These are phyloP conservation scores for Vaccinium corymbosum DNA, from an alignment of 148 eudicot species.

Conservation along the genomic window DNA sequence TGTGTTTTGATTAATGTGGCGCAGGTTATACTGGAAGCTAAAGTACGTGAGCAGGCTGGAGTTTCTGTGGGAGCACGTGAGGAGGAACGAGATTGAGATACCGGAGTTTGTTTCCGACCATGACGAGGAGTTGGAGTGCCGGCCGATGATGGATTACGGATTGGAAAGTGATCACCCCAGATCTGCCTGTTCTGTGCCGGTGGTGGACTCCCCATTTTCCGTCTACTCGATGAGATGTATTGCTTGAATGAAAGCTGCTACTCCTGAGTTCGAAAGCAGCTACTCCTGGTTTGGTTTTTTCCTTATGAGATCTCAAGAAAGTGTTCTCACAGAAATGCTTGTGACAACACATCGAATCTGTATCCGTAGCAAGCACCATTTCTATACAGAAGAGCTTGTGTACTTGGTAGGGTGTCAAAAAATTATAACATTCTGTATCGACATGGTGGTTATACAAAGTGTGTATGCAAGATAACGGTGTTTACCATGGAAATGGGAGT, in stretches of 20 bases:
- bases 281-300: neutral
- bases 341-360: neutral
- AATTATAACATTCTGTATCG: no score
- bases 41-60: conserved; percentile 61
- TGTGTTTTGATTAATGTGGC: neutral
- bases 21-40: conserved; percentile 59
- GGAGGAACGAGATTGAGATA: conserved; percentile 56
- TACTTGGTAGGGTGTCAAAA: neutral
- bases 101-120: conserved; percentile 56
- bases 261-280: no score
- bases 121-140: conserved; percentile 58
- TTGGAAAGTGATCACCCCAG: conserved; percentile 69
- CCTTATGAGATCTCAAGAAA: neutral
- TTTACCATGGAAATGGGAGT: no score
- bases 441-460: no score
- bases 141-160: conserved; percentile 56
- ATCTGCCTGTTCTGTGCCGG: conserved; percentile 25
- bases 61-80: conserved; percentile 61
- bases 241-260: conserved; percentile 24
- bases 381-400: neutral
- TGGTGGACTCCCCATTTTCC: conserved; percentile 35
- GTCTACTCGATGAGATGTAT: conserved; percentile 56
- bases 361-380: neutral
- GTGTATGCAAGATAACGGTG: no score
- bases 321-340: neutral